These are phyloP conservation scores for Eucalyptus marginata DNA, from an alignment of 345 rosid species.

Conservation along the genomic window DNA sequence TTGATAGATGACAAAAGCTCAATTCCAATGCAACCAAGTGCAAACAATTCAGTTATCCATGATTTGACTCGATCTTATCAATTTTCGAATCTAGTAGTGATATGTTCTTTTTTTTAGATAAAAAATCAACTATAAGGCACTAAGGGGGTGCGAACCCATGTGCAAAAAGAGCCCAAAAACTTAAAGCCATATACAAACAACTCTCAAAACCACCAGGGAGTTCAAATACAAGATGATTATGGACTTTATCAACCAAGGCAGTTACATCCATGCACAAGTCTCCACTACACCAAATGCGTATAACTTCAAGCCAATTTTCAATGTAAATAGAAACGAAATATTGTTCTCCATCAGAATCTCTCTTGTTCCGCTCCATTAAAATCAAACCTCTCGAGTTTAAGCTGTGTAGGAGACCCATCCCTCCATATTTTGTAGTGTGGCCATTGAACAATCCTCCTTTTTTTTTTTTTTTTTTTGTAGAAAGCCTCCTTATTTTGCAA, in stretches of 20 bases:
- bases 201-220: not conserved
- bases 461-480: not conserved
- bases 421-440: not conserved
- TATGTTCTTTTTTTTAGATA: not conserved
- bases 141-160: not conserved
- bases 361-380: not conserved
- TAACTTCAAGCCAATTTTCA: not conserved
- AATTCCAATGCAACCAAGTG: not conserved
- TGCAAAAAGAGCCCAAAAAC: not conserved
- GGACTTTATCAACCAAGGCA: not conserved
- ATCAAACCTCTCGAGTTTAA: not conserved
- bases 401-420: not conserved
- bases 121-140: not conserved
- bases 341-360: not conserved
- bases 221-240: not conserved
- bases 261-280: not conserved
- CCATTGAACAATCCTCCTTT: not conserved
- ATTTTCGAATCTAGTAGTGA: not conserved
- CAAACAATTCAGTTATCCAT: not conserved
- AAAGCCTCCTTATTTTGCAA: not conserved
- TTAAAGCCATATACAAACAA: not conserved
- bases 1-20: not conserved
- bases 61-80: not conserved
- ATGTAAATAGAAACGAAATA: not conserved
- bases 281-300: not conserved